Conservation (phyloP, 1,284 basidiomycete species). For the Puccinia polysora region DNA sequence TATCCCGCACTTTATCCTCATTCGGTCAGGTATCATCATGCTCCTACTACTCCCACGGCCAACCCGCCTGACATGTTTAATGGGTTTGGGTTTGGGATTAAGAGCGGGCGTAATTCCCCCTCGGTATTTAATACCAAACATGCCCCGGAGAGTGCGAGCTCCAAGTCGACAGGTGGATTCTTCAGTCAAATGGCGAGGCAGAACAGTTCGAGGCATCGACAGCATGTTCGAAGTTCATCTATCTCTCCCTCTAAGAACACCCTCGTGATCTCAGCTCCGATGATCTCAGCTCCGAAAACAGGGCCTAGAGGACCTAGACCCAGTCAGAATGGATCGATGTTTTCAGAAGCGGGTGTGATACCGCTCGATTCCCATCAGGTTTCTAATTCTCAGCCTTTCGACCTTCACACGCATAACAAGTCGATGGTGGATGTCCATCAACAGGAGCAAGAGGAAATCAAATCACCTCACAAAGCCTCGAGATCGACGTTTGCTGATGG, state of each 20-base stretch:
- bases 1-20: constrained; percentile 31
- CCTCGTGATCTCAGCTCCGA: constrained; percentile 1
- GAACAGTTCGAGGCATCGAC: neutral
- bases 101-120: neutral
- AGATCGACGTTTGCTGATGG: too few species aligned
- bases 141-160: neutral
- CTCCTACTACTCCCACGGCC: neutral
- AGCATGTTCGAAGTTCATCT: neutral
- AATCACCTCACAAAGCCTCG: too few species aligned
- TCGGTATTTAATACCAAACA: neutral
- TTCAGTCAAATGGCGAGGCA: constrained; percentile 18
- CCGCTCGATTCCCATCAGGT: neutral
- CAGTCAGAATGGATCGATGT: too few species aligned
- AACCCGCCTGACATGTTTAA: neutral
- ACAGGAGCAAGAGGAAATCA: too few species aligned
- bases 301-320: neutral
- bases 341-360: too few species aligned
- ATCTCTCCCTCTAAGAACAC: constrained; percentile 5
- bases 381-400: too few species aligned
- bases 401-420: too few species aligned
- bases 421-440: too few species aligned
- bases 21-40: neutral
- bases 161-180: too few species aligned
- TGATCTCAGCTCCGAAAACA: neutral
- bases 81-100: neutral